Evolutionary conservation across 495 filamentous ascomycete genomes (phyloP).

Genomic region (Penicillium atrosanguineum): DNA sequence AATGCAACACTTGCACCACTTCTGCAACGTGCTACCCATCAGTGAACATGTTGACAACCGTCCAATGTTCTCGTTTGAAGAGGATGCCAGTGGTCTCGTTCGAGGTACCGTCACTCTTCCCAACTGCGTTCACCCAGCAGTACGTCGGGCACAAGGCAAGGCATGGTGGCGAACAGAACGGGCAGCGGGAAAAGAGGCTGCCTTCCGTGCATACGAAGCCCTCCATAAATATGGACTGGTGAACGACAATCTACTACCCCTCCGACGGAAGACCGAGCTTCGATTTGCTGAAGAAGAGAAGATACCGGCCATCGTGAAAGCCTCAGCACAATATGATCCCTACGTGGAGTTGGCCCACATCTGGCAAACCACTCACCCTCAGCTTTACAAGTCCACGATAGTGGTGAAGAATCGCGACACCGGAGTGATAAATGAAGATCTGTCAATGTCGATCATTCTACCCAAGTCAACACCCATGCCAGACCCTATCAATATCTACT

Average conservation of each 20-base stretch:
- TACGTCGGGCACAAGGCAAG: conserved; percentile 55
- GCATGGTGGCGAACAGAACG: conserved; percentile 67
- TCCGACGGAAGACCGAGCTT: conserved; percentile 27
- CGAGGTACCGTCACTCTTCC: conserved; percentile 63
- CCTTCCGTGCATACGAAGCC: conserved; percentile 74
- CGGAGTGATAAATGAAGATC: conserved; percentile 22
- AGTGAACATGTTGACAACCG: conserved; percentile 53
- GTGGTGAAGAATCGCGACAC: conserved; percentile 22
- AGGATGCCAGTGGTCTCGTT: conserved; percentile 14
- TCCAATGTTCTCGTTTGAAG: conserved; percentile 48
- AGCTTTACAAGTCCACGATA: conserved; percentile 34
- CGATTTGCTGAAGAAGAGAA: conserved; percentile 2
- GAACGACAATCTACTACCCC: conserved; percentile 76
- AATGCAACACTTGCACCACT: conserved; percentile 74
- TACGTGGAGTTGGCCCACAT: conserved; percentile 60
- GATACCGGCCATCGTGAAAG: conserved; percentile 40
- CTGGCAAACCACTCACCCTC: conserved; percentile 44
- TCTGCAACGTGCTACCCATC: conserved; percentile 63
- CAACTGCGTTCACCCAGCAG: conserved; percentile 58
- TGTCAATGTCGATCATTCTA: conserved; percentile 45
- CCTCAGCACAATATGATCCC: conserved; percentile 59
- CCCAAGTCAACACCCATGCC: conserved; percentile 44
- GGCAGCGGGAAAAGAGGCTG: conserved; percentile 76
- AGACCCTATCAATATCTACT: conserved; percentile 45
- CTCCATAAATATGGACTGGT: conserved; percentile 70